These are phyloP conservation scores for Endocladia muricata DNA, from an alignment of 31 red algal genomes.

Conservation along the genomic window DNA sequence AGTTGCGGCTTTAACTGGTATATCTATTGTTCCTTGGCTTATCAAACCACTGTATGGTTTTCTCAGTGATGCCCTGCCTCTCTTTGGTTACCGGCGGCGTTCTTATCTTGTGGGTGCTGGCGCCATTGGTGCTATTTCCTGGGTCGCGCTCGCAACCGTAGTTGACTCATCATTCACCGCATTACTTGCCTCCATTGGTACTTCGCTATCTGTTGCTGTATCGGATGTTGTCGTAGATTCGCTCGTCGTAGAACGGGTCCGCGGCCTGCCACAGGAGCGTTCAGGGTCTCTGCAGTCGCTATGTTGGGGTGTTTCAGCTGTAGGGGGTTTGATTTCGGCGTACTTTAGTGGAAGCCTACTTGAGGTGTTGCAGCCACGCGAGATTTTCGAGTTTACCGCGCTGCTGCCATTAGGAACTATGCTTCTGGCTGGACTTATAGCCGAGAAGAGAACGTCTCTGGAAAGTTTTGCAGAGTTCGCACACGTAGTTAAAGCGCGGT, in stretches of 20 bases:
- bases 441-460: slow-evolving; percentile 32
- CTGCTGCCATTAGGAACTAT: slow-evolving; percentile 57
- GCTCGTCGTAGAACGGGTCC: slow-evolving; percentile 83
- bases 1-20: slow-evolving; percentile 72
- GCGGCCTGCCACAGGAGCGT: slow-evolving; percentile 32
- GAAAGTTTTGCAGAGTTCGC: slow-evolving; percentile 14
- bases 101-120: slow-evolving; percentile 75
- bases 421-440: slow-evolving; percentile 52
- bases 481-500: neutral
- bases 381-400: slow-evolving; percentile 80
- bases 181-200: slow-evolving; percentile 19
- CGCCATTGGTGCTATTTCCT: slow-evolving; percentile 61
- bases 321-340: slow-evolving; percentile 84
- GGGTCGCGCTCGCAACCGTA: slow-evolving; percentile 60
- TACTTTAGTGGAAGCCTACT: slow-evolving; percentile 92
- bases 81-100: slow-evolving; percentile 87
- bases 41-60: slow-evolving; percentile 98
- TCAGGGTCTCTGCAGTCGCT: slow-evolving; percentile 84
- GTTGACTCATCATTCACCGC: slow-evolving; percentile 51
- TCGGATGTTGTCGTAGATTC: slow-evolving; percentile 94
- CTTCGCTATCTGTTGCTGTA: slow-evolving; percentile 83
- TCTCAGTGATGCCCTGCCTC: slow-evolving; percentile 75
- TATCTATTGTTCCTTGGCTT: slow-evolving; percentile 81
- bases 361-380: slow-evolving; percentile 46
- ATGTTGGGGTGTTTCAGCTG: slow-evolving; percentile 86